Percentiles rank a stretch among this genome's conserved stretches.
Evolutionary conservation across 169 alveolate species (phyloP).

Genomic region (Babesia sp.): DNA sequence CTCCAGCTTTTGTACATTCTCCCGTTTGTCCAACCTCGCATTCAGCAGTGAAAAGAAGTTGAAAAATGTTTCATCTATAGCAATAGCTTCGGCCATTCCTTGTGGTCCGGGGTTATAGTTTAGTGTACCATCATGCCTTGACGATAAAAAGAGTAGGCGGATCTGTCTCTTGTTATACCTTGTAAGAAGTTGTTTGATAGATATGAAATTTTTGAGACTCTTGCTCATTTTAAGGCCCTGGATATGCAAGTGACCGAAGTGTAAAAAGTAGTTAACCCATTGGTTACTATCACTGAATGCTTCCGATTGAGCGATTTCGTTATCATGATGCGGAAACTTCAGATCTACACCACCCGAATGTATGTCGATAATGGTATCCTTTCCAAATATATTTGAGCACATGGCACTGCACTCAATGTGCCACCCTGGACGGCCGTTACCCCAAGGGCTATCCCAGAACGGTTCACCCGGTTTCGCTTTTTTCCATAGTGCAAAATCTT

Average conservation of each 20-base stretch:
- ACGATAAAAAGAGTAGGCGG: constrained; percentile 87
- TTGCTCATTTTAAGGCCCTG: constrained; percentile 97
- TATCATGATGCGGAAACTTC: constrained; percentile 99
- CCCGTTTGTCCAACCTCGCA: constrained; percentile 79
- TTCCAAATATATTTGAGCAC: constrained; percentile 91
- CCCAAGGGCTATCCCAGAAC: constrained; percentile 98
- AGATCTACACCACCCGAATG: constrained; percentile 99
- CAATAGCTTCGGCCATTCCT: constrained; percentile 90
- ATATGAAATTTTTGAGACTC: constrained; percentile 94
- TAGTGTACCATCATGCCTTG: constrained; percentile 88
- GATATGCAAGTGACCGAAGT: constrained; percentile 97
- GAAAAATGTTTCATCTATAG: constrained; percentile 87
- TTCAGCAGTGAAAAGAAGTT: constrained; percentile 90
- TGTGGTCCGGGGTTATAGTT: constrained; percentile 87
- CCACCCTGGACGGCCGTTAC: constrained; percentile 99
- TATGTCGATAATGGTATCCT: constrained; percentile 89
- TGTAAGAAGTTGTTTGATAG: constrained; percentile 86
- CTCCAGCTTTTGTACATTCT: constrained; percentile 66
- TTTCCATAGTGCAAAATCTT: constrained; percentile 99
- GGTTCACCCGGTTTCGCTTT: constrained; percentile 96
- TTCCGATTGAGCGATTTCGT: constrained; percentile 98
- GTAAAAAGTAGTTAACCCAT: constrained; percentile 97
- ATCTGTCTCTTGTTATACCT: constrained; percentile 84
- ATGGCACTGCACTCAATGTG: constrained; percentile 99
- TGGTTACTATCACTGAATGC: constrained; percentile 91